Evolutionary conservation across 441 rosid species (phyloP), one percentile per base, ranked within the genome.

Genomic region (Pelargonium citronellum): DNA sequence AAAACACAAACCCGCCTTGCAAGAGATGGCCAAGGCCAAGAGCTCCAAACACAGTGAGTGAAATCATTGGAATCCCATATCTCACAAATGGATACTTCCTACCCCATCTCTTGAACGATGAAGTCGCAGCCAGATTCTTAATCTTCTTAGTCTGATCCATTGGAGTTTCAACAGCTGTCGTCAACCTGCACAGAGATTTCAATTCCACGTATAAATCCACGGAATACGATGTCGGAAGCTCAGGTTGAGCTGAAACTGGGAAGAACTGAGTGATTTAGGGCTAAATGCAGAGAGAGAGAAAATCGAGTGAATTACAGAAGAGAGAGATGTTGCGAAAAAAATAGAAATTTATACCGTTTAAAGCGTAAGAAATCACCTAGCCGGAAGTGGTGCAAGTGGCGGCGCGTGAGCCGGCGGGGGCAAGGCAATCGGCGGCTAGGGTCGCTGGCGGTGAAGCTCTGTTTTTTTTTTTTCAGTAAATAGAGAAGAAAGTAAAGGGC

Each of bases 1-100:
- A 15, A 15, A 43, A 64, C 67, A 80, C 92, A 19, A 71, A 90
- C 96, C 98, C 85, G 84, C 96, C 98, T 83, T 88, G 99, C 75
- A 89, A 82, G 70, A 95, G 95, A 75, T 95, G 99, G 70, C 85
- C 89, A 12, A 95, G 91, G 0, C 95, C 96, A 7, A 88, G 41
- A 4, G 95, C 85, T 10, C 98, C 99, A 57, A 87, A 76, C 15
- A 90, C 94, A 0, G 97, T 90, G 67, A 95, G 90, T 1, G 96
- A 95, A 71, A 95, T 90, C 97, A 92, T 90, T 1, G 97, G 97
- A 72, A 92, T 87, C 44, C 97, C 98, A 70, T 90, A 95, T 81
- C 96, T 76, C 60, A 95, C 43, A 82, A 92, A 89, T 1, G 98
- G 97, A 73, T 95, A 69, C 64, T 76, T 86, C 74, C 97, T 84